phyloP scores from a whole-genome alignment of 106 monocot species.

The Iris macrosiphon region DNA sequence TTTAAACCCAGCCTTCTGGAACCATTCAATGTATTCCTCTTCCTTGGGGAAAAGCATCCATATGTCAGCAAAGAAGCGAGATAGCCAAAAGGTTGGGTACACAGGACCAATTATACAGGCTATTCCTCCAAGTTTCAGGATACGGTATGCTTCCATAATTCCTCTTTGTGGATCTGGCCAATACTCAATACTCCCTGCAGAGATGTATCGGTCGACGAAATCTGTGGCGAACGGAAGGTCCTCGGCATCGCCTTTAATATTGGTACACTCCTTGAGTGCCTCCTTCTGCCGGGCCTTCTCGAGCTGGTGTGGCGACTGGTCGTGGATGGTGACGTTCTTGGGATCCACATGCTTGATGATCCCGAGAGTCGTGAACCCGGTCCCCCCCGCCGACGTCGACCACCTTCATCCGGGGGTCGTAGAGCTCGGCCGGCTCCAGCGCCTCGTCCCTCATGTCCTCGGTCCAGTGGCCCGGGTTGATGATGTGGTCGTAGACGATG shows the following conservation, averaged over 20 bases:
- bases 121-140: constrained; percentile 50
- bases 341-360: constrained; percentile 62
- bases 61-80: constrained; percentile 69
- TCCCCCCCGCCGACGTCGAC: constrained; percentile 81
- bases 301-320: constrained; percentile 83
- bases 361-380: constrained; percentile 70
- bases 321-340: constrained; percentile 69
- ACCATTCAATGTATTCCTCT: constrained; percentile 82
- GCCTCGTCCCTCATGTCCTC: constrained; percentile 85
- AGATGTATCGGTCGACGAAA: constrained; percentile 58
- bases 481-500: constrained; percentile 69
- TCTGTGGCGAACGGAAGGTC: constrained; percentile 76
- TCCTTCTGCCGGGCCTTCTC: constrained; percentile 68
- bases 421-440: constrained; percentile 66
- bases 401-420: constrained; percentile 31
- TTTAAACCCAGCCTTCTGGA: constrained; percentile 74
- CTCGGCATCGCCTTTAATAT: constrained; percentile 76
- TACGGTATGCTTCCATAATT: constrained; percentile 70
- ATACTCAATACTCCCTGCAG: constrained; percentile 82
- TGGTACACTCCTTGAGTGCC: constrained; percentile 64
- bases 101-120: constrained; percentile 76
- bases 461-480: constrained; percentile 77
- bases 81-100: constrained; percentile 74
- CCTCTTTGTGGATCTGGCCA: constrained; percentile 86
- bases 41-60: constrained; percentile 90